Conservation (phyloP, 441 rosid species). For the Euphorbia schlechtendalii region DNA sequence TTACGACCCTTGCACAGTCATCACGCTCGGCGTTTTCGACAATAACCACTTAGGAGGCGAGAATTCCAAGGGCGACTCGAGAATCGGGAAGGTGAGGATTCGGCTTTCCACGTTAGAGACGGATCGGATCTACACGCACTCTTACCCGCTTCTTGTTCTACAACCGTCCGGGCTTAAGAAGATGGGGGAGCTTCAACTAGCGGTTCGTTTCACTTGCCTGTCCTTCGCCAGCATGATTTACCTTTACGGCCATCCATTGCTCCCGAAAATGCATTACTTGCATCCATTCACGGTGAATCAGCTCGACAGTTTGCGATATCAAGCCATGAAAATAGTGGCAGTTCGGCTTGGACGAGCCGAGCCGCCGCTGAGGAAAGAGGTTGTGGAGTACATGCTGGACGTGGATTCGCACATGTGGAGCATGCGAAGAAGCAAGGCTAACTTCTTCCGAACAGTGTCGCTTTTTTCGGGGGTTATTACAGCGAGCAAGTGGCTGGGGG, state of each 20-base stretch:
- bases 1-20: too few relatives aligned
- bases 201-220: constrained; percentile 27
- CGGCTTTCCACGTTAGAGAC: constrained; percentile 35
- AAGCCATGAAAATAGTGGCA: constrained; percentile 22
- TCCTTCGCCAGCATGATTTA: constrained; percentile 21
- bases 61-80: constrained; percentile 18
- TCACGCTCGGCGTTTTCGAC: constrained; percentile 38
- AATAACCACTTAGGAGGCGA: constrained; percentile 26
- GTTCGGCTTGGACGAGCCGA: constrained; percentile 22
- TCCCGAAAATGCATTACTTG: too few relatives aligned
- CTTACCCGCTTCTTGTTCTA: too few relatives aligned
- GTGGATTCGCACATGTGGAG: constrained; percentile 40
- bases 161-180: constrained; percentile 32
- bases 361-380: constrained; percentile 34
- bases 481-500: too few relatives aligned
- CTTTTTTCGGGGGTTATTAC: constrained; percentile 26
- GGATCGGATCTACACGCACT: too few relatives aligned
- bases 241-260: constrained; percentile 29
- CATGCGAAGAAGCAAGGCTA: constrained; percentile 29
- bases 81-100: constrained; percentile 29
- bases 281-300: constrained; percentile 27
- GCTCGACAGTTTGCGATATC: constrained; percentile 25
- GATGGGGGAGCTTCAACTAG: constrained; percentile 38
- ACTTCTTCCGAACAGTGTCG: constrained; percentile 20
- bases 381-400: constrained; percentile 37